phyloP scores from a whole-genome alignment of 1,284 basidiomycete species.

The Ustilago shanxiensis region DNA sequence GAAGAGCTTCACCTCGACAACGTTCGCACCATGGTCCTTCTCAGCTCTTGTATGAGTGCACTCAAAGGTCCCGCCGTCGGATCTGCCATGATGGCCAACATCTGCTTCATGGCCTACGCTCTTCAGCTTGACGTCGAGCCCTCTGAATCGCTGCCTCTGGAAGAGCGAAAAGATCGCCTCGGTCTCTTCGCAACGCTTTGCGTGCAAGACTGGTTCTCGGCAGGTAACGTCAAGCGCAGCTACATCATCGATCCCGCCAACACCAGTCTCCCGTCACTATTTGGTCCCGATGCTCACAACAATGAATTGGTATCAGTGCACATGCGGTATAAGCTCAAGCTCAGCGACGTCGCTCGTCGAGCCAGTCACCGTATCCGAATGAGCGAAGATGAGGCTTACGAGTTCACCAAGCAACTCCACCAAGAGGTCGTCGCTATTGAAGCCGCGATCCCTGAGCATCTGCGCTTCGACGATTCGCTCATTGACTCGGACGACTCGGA shows the following conservation, averaged over 20 bases:
- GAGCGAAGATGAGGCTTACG: constrained; percentile 53
- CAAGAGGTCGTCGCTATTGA: constrained; percentile 53
- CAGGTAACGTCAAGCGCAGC: constrained; percentile 50
- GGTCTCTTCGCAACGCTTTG: constrained; percentile 50
- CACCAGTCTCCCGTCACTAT: constrained; percentile 47
- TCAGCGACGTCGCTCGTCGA: constrained; percentile 49
- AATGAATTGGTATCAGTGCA: constrained; percentile 38
- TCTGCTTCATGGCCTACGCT: constrained; percentile 52
- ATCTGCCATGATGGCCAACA: constrained; percentile 40
- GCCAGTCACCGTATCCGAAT: constrained; percentile 51
- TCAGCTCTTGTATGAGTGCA: constrained; percentile 35
- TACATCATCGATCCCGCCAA: constrained; percentile 50
- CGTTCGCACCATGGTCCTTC: constrained; percentile 45
- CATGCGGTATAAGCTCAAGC: constrained; percentile 47
- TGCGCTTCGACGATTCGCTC: constrained; percentile 50
- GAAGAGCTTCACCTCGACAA: constrained; percentile 60
- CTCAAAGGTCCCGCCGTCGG: constrained; percentile 55
- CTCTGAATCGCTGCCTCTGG: constrained; percentile 38
- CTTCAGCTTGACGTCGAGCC: constrained; percentile 62
- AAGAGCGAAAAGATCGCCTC: constrained; percentile 55
- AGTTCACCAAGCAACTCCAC: constrained; percentile 55
- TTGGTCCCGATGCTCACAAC: constrained; percentile 45
- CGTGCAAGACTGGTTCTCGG: constrained; percentile 54
- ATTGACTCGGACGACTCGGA: constrained; percentile 38
- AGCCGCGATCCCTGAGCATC: constrained; percentile 40